Conservation (phyloP, 1,139 yeast species). For the Hanseniaspora sp. region DNA sequence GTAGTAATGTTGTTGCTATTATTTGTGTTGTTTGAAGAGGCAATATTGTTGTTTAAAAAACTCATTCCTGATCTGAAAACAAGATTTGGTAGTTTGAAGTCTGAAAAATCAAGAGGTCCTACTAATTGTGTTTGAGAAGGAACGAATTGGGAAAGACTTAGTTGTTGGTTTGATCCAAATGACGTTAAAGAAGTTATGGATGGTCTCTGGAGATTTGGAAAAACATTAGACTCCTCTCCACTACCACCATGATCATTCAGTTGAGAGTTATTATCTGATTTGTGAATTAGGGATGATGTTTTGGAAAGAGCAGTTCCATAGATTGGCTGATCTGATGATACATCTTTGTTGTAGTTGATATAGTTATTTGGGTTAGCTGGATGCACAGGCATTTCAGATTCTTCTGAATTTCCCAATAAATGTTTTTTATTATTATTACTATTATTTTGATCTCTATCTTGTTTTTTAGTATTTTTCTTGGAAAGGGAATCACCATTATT, state of each 20-base stretch:
- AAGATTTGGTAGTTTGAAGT: slow-evolving; percentile 3
- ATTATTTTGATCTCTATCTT: neutral
- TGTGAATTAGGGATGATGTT: too few relatives aligned
- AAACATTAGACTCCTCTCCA: neutral
- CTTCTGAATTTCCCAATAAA: neutral
- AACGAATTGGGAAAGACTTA: neutral
- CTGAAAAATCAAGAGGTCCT: neutral
- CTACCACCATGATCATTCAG: too few relatives aligned
- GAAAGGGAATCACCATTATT: too few relatives aligned
- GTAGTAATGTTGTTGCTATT: neutral
- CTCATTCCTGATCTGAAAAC: neutral
- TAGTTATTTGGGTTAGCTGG: neutral
- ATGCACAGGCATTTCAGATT: neutral
- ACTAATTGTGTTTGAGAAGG: neutral
- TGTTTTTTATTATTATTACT: neutral
- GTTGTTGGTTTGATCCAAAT: neutral
- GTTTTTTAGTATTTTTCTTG: too few relatives aligned
- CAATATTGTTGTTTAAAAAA: neutral
- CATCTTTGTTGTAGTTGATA: neutral
- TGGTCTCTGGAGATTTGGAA: neutral
- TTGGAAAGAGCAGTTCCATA: too few relatives aligned
- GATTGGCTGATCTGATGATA: neutral
- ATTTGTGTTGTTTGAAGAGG: neutral
- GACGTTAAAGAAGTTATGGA: neutral
- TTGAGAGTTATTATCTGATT: too few relatives aligned